phyloP scores from a whole-genome alignment of 495 filamentous ascomycete species.

The Friedmanniomyces simplex region DNA sequence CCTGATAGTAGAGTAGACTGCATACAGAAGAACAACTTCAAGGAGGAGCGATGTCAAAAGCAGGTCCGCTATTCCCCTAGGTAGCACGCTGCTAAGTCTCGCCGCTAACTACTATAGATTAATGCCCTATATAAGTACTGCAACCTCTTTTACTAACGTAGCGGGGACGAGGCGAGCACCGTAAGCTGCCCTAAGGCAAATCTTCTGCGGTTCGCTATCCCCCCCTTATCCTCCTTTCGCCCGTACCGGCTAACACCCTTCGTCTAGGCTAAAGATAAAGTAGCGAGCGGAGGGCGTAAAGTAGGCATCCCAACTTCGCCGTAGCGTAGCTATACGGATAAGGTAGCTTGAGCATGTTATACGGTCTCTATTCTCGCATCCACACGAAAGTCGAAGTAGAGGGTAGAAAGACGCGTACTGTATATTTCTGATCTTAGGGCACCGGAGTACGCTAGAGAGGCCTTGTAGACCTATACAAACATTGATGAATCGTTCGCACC shows the following conservation, averaged over 20 bases:
- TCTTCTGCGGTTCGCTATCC: conserved; percentile 42
- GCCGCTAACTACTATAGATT: conserved; percentile 39
- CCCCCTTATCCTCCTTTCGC: neutral
- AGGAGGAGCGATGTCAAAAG: conserved; percentile 71
- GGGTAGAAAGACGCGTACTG: conserved; percentile 45
- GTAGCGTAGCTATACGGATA: neutral
- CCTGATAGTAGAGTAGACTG: conserved; percentile 49
- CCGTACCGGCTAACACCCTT: neutral
- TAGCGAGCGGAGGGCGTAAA: conserved; percentile 47
- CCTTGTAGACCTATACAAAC: conserved; percentile 78
- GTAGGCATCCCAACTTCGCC: neutral
- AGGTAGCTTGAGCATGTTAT: neutral
- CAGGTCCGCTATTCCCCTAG: conserved; percentile 18
- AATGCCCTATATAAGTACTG: conserved; percentile 96
- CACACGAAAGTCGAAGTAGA: conserved; percentile 50
- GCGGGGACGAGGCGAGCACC: conserved; percentile 65
- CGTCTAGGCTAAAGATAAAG: conserved; percentile 62
- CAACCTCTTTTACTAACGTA: conserved; percentile 70
- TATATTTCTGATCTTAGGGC: conserved; percentile 63
- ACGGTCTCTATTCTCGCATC: neutral
- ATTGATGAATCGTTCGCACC: conserved; percentile 76
- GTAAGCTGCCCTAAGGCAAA: conserved; percentile 78
- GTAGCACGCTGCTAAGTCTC: neutral
- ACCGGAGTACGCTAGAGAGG: conserved; percentile 97
- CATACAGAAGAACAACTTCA: conserved; percentile 70